Evolutionary conservation across 1,139 yeast genomes (phyloP).

Genomic region (Arxiozyma telluris): DNA sequence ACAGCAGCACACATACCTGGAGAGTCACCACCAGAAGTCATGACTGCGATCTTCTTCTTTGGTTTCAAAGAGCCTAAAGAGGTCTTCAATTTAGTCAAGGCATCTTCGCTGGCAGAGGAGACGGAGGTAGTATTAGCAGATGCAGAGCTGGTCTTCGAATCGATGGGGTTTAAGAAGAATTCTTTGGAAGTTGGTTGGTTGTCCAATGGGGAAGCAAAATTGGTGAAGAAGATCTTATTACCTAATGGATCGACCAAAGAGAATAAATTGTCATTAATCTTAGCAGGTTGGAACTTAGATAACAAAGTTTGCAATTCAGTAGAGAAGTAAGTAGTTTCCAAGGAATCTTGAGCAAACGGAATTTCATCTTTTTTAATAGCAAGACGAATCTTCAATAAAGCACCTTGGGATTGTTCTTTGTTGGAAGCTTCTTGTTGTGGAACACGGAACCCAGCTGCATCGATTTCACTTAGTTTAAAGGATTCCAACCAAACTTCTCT

Average conservation of each 20-base stretch:
- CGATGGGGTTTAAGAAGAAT: constrained; percentile 20
- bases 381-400: constrained; percentile 53
- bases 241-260: constrained; percentile 50
- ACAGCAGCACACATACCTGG: constrained; percentile 84
- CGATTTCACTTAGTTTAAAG: constrained; percentile 49
- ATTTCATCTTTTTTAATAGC: constrained; percentile 29
- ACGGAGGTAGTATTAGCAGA: constrained; percentile 4
- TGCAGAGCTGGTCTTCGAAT: constrained; percentile 5
- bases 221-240: constrained; percentile 40
- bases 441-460: constrained; percentile 38
- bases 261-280: constrained; percentile 23
- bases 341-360: constrained; percentile 26
- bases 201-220: constrained; percentile 31
- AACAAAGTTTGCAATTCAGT: constrained; percentile 38
- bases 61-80: constrained; percentile 18
- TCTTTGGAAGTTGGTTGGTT: constrained; percentile 29
- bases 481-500: constrained; percentile 65
- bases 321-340: constrained; percentile 41
- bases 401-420: constrained; percentile 41
- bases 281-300: constrained; percentile 28
- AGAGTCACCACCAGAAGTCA: constrained; percentile 86
- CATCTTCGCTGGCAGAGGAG: constrained; percentile 15
- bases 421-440: constrained; percentile 51
- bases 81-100: constrained; percentile 15
- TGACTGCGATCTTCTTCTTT: constrained; percentile 59